These are phyloP conservation scores for Verticillium klebahnii DNA, from an alignment of 2,329 filamentous ascomycete species.

Conservation along the genomic window DNA sequence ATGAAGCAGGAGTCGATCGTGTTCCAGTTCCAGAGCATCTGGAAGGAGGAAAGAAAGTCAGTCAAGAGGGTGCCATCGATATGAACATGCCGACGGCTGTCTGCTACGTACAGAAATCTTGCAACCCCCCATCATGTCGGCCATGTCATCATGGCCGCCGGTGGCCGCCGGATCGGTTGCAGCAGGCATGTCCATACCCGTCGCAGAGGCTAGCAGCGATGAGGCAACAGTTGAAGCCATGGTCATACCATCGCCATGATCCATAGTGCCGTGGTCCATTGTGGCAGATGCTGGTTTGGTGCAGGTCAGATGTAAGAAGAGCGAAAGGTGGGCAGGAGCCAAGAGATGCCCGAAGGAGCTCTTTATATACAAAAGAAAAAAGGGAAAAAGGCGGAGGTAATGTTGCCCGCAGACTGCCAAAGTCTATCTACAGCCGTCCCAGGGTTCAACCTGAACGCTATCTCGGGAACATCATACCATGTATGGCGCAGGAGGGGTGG, in stretches of 20 bases:
- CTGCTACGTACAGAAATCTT: slow-evolving; percentile 33
- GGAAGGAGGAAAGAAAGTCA: not conserved
- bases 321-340: not conserved
- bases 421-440: too few species aligned
- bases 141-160: slow-evolving; percentile 7
- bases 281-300: not conserved
- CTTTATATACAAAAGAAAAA: too few species aligned
- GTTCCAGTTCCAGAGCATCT: slow-evolving; percentile 83
- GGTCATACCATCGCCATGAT: slow-evolving; percentile 1
- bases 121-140: slow-evolving; percentile 28
- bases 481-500: not conserved
- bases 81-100: not conserved
- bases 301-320: not conserved
- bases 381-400: too few species aligned
- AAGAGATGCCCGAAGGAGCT: not conserved
- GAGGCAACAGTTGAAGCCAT: slow-evolving; percentile 9
- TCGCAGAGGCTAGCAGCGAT: slow-evolving; percentile 6
- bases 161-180: slow-evolving; percentile 5
- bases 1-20: slow-evolving; percentile 72
- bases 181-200: slow-evolving; percentile 8
- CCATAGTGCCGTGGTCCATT: not conserved
- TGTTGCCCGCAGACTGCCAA: too few species aligned
- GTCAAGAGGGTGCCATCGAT: slow-evolving; percentile 3
- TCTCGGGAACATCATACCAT: not conserved
- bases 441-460: too few species aligned